Percentiles rank a stretch among this genome's conserved stretches.
phyloP scores from a whole-genome alignment of 129 eudicot species.

The Pulicaria dysenterica region DNA sequence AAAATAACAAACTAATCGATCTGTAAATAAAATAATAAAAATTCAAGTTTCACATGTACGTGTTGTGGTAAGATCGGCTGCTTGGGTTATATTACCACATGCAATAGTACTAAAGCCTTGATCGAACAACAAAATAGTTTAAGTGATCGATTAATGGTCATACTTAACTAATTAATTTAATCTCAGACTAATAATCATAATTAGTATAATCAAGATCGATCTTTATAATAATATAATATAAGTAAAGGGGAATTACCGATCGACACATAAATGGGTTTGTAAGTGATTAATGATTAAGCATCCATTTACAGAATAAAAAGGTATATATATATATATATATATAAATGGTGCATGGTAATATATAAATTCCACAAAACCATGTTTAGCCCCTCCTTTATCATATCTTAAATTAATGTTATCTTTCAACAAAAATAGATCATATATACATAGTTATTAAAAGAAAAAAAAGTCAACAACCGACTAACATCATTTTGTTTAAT shows the following conservation, averaged over 20 bases:
- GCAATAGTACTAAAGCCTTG: too few species aligned
- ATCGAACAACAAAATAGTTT: too few species aligned
- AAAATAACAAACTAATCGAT: too few species aligned
- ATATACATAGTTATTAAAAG: not conserved
- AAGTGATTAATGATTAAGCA: constrained; percentile 48
- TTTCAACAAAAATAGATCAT: not conserved
- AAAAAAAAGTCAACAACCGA: constrained; percentile 40
- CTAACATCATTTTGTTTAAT: constrained; percentile 5
- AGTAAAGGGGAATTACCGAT: not conserved
- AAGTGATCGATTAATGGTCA: too few species aligned
- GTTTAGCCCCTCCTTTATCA: not conserved
- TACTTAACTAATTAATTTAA: not conserved
- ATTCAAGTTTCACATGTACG: too few species aligned
- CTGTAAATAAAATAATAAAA: too few species aligned
- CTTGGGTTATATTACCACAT: too few species aligned
- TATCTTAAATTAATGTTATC: not conserved
- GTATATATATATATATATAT: not conserved
- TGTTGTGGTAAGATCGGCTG: too few species aligned
- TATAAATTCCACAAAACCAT: constrained; percentile 12
- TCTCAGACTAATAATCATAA: constrained; percentile 5
- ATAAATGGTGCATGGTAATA: constrained; percentile 6
- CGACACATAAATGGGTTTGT: constrained; percentile 31
- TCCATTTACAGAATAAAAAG: constrained; percentile 34
- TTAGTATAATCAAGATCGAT: constrained; percentile 1
- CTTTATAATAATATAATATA: too few species aligned